These are phyloP conservation scores for Persicaria maculosa DNA, from an alignment of 148 eudicot genomes.

Conservation along the genomic window DNA sequence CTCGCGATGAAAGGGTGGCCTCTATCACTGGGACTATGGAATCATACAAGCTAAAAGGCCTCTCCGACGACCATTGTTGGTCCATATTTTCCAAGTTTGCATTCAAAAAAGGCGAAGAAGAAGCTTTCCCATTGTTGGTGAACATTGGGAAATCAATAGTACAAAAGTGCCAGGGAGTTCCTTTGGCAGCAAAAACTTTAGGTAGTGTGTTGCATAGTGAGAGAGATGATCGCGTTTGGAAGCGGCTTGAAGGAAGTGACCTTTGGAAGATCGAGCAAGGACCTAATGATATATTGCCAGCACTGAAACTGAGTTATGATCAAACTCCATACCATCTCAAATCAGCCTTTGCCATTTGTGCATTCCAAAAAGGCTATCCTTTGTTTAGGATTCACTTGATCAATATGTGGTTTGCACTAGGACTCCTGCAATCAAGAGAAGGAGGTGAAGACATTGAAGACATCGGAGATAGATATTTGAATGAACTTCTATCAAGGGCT, in stretches of 20 bases:
- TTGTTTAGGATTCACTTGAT: not conserved
- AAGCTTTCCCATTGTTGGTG: not conserved
- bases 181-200: slow-evolving; percentile 22
- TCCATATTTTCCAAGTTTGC: slow-evolving; percentile 16
- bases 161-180: slow-evolving; percentile 17
- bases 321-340: slow-evolving; percentile 14
- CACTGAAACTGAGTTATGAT: slow-evolving; percentile 20
- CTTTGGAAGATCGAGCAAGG: not conserved
- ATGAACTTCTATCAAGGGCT: slow-evolving; percentile 17
- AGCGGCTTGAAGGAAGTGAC: not conserved
- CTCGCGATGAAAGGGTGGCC: slow-evolving; percentile 19
- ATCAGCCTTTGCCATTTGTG: slow-evolving; percentile 17
- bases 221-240: slow-evolving; percentile 14
- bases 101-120: not conserved
- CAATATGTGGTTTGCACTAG: slow-evolving; percentile 23
- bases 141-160: slow-evolving; percentile 18
- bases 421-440: not conserved
- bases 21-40: not conserved
- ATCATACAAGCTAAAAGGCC: not conserved
- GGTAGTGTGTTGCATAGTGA: slow-evolving; percentile 18
- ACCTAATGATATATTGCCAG: slow-evolving; percentile 9
- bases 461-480: slow-evolving; percentile 11
- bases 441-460: slow-evolving; percentile 17
- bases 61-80: slow-evolving; percentile 15
- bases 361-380: slow-evolving; percentile 12